Evolutionary conservation across 2,329 filamentous ascomycete species (phyloP).

Genomic region (Tolypocladium pustulatum): DNA sequence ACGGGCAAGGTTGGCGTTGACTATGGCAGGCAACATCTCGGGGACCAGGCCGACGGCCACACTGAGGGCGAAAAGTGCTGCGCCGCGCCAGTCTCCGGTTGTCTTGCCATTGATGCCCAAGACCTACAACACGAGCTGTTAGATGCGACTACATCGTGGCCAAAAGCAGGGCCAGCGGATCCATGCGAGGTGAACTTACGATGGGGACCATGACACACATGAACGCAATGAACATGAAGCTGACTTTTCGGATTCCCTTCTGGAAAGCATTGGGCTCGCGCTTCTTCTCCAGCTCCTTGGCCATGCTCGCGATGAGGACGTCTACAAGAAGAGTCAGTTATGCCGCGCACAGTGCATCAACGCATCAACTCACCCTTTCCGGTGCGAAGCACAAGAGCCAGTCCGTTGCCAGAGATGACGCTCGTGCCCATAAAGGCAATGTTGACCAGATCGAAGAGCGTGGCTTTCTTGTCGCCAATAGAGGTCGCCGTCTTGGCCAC

Average conservation of each 20-base stretch:
- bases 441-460: conserved; percentile 14
- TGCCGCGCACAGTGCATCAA: background rate
- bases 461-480: conserved; percentile 9
- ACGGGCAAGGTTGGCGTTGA: conserved; percentile 17
- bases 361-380: conserved; percentile 6
- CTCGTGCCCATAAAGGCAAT: conserved; percentile 17
- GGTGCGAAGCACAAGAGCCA: conserved; percentile 14
- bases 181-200: no score
- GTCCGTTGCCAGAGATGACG: conserved; percentile 15
- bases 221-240: conserved; percentile 17
- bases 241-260: conserved; percentile 16
- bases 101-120: conserved; percentile 13
- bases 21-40: conserved; percentile 19
- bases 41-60: conserved; percentile 18
- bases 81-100: conserved; percentile 14
- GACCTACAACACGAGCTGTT: conserved; percentile 5
- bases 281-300: conserved; percentile 12
- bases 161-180: background rate
- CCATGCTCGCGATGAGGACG: conserved; percentile 15
- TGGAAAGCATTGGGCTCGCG: conserved; percentile 16
- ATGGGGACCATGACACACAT: conserved; percentile 19
- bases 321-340: conserved; percentile 4
- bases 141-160: background rate
- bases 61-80: conserved; percentile 17
- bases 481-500: conserved; percentile 10